phyloP scores from a whole-genome alignment of 345 rosid genomes.

The Microthlaspi erraticum region DNA sequence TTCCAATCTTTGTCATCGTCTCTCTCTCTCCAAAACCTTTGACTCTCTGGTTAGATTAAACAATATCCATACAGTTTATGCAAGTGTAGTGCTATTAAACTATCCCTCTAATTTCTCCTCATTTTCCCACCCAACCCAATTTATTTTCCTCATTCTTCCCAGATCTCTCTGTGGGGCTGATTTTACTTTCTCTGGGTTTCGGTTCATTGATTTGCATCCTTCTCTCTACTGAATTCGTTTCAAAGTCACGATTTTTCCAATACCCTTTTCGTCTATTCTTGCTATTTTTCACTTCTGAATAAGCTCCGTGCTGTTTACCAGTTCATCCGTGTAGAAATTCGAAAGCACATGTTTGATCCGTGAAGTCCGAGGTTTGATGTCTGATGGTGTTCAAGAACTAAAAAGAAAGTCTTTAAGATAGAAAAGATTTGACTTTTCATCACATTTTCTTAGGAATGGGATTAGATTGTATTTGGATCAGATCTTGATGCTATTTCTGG shows the following conservation, averaged over 20 bases:
- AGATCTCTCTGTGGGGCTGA: conserved; percentile 37
- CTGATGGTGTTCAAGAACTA: not conserved
- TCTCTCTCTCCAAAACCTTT: conserved; percentile 28
- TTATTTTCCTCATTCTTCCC: not conserved
- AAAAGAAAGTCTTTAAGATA: not conserved
- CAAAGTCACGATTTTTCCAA: conserved; percentile 25
- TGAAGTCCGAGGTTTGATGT: conserved; percentile 21
- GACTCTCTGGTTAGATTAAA: conserved; percentile 32
- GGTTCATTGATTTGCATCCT: not conserved
- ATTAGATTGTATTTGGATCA: conserved; percentile 37
- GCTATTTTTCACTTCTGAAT: conserved; percentile 5
- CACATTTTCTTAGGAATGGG: conserved; percentile 18
- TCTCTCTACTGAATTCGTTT: conserved; percentile 21
- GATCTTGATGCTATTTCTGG: conserved; percentile 51
- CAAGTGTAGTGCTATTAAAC: conserved; percentile 42
- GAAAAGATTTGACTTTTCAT: conserved; percentile 37
- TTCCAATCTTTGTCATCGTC: conserved; percentile 33
- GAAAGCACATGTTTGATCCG: conserved; percentile 18
- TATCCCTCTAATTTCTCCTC: not conserved
- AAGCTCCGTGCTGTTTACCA: not conserved
- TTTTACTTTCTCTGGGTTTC: conserved; percentile 16
- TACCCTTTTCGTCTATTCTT: conserved; percentile 26
- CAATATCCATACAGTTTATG: conserved; percentile 35
- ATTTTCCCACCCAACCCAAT: conserved; percentile 28
- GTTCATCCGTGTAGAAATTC: not conserved